A percentile compares a stretch with the other conserved stretches of the same genome.
Conservation (phyloP, 192 early-diverging fungal genomes). For the Anaeromyces robustus region DNA sequence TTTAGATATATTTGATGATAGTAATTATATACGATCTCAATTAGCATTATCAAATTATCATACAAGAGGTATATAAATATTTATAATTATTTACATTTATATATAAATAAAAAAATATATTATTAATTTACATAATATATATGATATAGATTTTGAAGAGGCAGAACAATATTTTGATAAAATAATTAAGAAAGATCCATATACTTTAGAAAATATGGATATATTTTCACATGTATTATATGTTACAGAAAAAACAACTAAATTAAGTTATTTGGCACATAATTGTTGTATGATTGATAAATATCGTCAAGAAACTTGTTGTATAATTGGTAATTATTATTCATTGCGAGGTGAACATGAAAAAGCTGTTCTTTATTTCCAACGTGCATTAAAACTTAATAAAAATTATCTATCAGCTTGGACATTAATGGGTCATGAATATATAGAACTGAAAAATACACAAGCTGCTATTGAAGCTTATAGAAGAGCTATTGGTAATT, state of each 20-base stretch:
- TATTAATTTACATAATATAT: not conserved
- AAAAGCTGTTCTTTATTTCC: slow-evolving; percentile 75
- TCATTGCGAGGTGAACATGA: slow-evolving; percentile 58
- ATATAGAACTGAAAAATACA: slow-evolving; percentile 78
- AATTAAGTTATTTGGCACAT: slow-evolving; percentile 65
- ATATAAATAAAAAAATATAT: not conserved
- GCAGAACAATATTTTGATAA: slow-evolving; percentile 52
- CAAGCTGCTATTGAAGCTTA: slow-evolving; percentile 82
- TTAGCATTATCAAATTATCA: slow-evolving; percentile 46
- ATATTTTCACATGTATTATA: slow-evolving; percentile 77
- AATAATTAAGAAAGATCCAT: slow-evolving; percentile 54
- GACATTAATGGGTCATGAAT: slow-evolving; percentile 91
- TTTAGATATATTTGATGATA: slow-evolving; percentile 31
- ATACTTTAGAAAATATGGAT: slow-evolving; percentile 65
- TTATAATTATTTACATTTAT: not conserved
- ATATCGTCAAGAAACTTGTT: slow-evolving; percentile 76
- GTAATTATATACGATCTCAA: slow-evolving; percentile 46
- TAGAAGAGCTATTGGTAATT: slow-evolving; percentile 56
- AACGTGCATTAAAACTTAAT: slow-evolving; percentile 67
- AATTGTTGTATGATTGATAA: slow-evolving; percentile 50
- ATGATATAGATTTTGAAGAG: slow-evolving; percentile 48
- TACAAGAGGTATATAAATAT: slow-evolving; percentile 3
- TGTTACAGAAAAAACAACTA: slow-evolving; percentile 48
- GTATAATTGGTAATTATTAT: slow-evolving; percentile 62
- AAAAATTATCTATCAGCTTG: slow-evolving; percentile 59